Evolutionary conservation across 768 basidiomycete species (phyloP).

Genomic region (Mycena amicta): DNA sequence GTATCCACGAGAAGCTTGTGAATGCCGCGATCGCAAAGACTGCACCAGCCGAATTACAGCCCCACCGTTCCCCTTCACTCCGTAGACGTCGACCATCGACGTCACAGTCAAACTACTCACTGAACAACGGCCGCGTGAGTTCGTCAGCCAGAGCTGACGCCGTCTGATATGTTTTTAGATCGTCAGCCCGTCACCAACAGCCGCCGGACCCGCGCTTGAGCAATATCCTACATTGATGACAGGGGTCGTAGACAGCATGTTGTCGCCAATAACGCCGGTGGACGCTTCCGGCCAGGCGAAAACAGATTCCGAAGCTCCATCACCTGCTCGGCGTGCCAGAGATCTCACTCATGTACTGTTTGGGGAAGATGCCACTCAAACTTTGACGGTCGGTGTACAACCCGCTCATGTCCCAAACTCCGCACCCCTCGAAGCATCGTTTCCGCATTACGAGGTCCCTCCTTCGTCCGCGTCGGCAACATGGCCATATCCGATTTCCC

Average conservation of each 20-base stretch:
- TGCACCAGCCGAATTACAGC: slow-evolving; percentile 53
- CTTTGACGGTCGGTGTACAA: slow-evolving; percentile 26
- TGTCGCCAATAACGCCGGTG: slow-evolving; percentile 33
- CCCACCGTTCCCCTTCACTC: slow-evolving; percentile 67
- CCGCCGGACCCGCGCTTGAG: slow-evolving; percentile 41
- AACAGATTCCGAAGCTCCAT: slow-evolving; percentile 42
- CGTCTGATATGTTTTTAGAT: slow-evolving; percentile 41
- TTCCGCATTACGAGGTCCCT: slow-evolving; percentile 30
- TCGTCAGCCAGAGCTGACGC: slow-evolving; percentile 13
- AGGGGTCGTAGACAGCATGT: slow-evolving; percentile 59
- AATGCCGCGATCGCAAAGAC: slow-evolving; percentile 60
- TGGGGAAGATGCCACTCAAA: slow-evolving; percentile 45
- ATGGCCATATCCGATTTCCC: slow-evolving; percentile 39
- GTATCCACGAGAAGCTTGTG: slow-evolving; percentile 80
- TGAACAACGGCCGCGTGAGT: slow-evolving; percentile 48
- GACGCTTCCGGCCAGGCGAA: slow-evolving; percentile 28
- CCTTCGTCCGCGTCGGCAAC: slow-evolving; percentile 26
- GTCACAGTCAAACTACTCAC: slow-evolving; percentile 78
- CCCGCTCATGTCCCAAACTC: slow-evolving; percentile 18
- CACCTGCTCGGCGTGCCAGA: slow-evolving; percentile 63
- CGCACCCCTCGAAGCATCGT: slow-evolving; percentile 19
- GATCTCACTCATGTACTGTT: slow-evolving; percentile 81
- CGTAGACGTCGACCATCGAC: slow-evolving; percentile 77
- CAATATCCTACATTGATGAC: slow-evolving; percentile 64
- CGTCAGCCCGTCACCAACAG: slow-evolving; percentile 51